phyloP scores from a whole-genome alignment of 2,329 filamentous ascomycete species.

The Trichophyton verrucosum region DNA sequence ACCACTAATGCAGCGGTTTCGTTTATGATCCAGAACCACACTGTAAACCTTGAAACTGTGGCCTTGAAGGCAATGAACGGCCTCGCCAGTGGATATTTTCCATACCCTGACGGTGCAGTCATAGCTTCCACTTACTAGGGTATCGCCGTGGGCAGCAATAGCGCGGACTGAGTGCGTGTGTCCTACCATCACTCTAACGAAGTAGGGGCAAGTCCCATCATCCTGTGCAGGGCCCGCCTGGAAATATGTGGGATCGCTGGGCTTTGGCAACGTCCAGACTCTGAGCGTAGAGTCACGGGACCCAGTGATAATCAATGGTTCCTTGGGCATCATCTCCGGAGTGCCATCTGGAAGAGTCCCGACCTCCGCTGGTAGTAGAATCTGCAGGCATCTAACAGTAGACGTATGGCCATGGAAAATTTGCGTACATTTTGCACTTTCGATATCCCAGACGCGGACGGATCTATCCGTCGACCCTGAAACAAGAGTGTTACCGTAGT shows the following conservation, averaged over 20 bases:
- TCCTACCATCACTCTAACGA: slow-evolving; percentile 72
- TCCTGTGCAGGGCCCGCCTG: slow-evolving; percentile 62
- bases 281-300: slow-evolving; percentile 88
- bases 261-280: slow-evolving; percentile 84
- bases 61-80: slow-evolving; percentile 68
- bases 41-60: slow-evolving; percentile 94
- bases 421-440: slow-evolving; percentile 81
- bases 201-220: slow-evolving; percentile 80
- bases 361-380: slow-evolving; percentile 73
- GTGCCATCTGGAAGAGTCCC: slow-evolving; percentile 59
- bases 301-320: slow-evolving; percentile 92
- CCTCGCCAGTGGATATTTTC: slow-evolving; percentile 92
- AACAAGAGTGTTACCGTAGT: slow-evolving; percentile 86
- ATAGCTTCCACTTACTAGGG: slow-evolving; percentile 93
- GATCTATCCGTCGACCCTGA: slow-evolving; percentile 94
- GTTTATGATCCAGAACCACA: slow-evolving; percentile 80
- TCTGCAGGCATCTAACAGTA: slow-evolving; percentile 89
- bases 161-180: slow-evolving; percentile 91
- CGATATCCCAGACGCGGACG: slow-evolving; percentile 99
- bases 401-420: slow-evolving; percentile 97
- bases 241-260: slow-evolving; percentile 63
- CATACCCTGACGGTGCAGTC: slow-evolving; percentile 91
- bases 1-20: slow-evolving; percentile 91
- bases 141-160: slow-evolving; percentile 89
- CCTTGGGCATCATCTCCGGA: slow-evolving; percentile 78